Conservation (phyloP, 2,329 filamentous ascomycete species). For the Trichocomaceae sp. region DNA sequence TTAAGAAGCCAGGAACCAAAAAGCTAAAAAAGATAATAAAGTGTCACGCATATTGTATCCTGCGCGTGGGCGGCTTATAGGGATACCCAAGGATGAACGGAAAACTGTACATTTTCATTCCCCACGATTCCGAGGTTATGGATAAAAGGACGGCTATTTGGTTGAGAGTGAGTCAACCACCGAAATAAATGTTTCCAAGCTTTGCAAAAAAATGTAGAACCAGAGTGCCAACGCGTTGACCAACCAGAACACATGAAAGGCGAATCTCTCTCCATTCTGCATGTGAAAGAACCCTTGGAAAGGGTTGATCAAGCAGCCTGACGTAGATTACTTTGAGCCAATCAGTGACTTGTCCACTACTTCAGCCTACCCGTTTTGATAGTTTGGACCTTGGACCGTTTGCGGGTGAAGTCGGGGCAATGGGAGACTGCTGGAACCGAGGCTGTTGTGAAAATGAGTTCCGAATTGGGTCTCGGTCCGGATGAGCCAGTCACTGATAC, state of each 20-base stretch:
- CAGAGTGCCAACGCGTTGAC: neutral
- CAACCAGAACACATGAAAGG: neutral
- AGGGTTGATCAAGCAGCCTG: neutral
- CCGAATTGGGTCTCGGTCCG: conserved; percentile 8
- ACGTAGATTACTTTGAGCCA: neutral
- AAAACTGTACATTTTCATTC: neutral
- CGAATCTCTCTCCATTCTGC: neutral
- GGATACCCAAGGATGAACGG: neutral
- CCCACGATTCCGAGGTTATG: neutral
- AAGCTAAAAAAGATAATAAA: neutral
- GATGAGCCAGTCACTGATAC: neutral
- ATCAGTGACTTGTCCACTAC: neutral
- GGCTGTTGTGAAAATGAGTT: conserved; percentile 6
- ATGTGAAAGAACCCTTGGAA: neutral
- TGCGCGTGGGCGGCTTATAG: no score
- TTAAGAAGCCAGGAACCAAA: neutral
- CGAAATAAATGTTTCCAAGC: neutral
- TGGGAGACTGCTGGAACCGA: conserved; percentile 4
- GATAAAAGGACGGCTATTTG: neutral
- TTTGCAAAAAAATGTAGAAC: neutral
- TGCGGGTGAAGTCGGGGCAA: conserved; percentile 11
- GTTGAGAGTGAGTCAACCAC: neutral
- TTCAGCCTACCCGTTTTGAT: neutral
- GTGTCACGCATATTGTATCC: no score
- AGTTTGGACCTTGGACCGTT: neutral